Evolutionary conservation across 2,329 filamentous ascomycete species (phyloP).

Genomic region (Penicillium verrucosum): DNA sequence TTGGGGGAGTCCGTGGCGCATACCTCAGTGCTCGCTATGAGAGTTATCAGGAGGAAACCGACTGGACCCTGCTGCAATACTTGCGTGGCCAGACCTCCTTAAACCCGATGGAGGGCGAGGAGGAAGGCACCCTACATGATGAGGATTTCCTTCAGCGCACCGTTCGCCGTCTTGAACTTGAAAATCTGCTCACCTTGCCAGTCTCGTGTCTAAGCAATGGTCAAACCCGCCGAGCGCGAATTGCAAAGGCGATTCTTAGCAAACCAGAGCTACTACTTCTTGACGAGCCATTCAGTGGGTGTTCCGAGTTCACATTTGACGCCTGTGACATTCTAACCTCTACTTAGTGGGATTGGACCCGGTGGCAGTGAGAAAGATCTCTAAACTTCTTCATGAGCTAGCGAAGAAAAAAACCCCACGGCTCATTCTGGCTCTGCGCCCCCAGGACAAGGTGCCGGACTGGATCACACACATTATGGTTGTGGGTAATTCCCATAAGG

Average conservation of each 20-base stretch:
- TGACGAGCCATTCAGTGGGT: constrained; percentile 81
- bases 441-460: constrained; percentile 80
- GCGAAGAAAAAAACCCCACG: constrained; percentile 66
- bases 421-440: constrained; percentile 72
- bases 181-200: constrained; percentile 70
- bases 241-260: constrained; percentile 78
- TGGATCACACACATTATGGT: constrained; percentile 87
- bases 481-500: constrained; percentile 63
- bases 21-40: constrained; percentile 92
- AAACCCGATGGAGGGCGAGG: constrained; percentile 63
- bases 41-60: constrained; percentile 77
- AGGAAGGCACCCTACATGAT: constrained; percentile 51
- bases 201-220: constrained; percentile 91
- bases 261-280: constrained; percentile 77
- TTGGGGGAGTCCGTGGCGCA: constrained; percentile 57
- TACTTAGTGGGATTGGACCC: constrained; percentile 80
- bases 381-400: constrained; percentile 65
- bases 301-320: neutral
- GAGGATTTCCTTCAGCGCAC: constrained; percentile 58
- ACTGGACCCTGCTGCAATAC: constrained; percentile 80
- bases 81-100: constrained; percentile 77
- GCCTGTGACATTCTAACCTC: constrained; percentile 13
- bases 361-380: constrained; percentile 69
- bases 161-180: constrained; percentile 66
- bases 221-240: constrained; percentile 80